Evolutionary conservation across 371 early-diverging fungal species (phyloP).

Genomic region (Zancudomyces culisetae): DNA sequence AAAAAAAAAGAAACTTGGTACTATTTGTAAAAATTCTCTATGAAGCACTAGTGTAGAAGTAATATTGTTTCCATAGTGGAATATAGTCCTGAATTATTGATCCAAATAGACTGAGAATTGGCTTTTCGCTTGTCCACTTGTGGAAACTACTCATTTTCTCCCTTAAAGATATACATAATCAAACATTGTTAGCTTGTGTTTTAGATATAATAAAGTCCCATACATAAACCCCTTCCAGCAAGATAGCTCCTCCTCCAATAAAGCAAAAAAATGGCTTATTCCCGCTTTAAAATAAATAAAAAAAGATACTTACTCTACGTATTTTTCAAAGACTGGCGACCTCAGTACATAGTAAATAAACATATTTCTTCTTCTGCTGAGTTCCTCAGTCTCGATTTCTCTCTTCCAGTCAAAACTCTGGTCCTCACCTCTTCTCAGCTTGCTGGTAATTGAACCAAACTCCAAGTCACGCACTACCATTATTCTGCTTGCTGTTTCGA

Average conservation of each 20-base stretch:
- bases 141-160: constrained; percentile 27
- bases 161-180: constrained; percentile 8
- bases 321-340: constrained; percentile 61
- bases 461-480: constrained; percentile 14
- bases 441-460: constrained; percentile 2
- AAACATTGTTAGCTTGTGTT: background rate
- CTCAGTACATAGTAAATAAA: constrained; percentile 66
- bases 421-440: constrained; percentile 6
- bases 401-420: constrained; percentile 2
- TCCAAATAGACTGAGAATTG: constrained; percentile 35
- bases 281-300: too few species aligned
- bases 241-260: too few species aligned
- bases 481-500: constrained; percentile 41
- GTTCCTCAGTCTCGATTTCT: constrained; percentile 59
- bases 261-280: too few species aligned
- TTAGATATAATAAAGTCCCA: background rate
- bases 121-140: constrained; percentile 33
- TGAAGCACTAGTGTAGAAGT: constrained; percentile 44
- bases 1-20: background rate
- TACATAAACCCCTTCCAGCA: too few species aligned
- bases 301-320: constrained; percentile 37
- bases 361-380: constrained; percentile 40
- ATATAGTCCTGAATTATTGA: constrained; percentile 69
- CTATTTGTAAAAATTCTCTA: background rate
- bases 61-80: constrained; percentile 81